Evolutionary conservation across 495 filamentous ascomycete species (phyloP).

Genomic region (Daldinia loculata): DNA sequence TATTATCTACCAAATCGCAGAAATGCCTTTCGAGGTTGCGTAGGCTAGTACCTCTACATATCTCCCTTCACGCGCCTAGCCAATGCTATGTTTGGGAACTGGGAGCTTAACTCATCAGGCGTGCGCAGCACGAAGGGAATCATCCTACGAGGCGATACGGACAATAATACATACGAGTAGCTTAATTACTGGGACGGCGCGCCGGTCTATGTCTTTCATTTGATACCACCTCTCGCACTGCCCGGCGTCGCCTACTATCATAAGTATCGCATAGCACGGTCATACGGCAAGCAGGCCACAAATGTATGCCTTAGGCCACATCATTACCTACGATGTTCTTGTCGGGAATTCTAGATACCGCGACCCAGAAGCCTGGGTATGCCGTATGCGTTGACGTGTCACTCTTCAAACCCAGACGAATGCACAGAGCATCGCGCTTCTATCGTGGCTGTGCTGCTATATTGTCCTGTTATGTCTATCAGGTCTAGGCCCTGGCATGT

Average conservation of each 20-base stretch:
- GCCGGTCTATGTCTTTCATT: constrained; percentile 18
- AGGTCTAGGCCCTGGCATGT: constrained; percentile 34
- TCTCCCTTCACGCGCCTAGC: constrained; percentile 28
- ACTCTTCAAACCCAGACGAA: constrained; percentile 34
- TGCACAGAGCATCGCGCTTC: constrained; percentile 31
- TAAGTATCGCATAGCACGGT: constrained; percentile 29
- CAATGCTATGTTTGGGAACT: constrained; percentile 20
- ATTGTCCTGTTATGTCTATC: constrained; percentile 17
- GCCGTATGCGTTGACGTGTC: constrained; percentile 42
- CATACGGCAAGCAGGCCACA: constrained; percentile 28
- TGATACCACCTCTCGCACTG: constrained; percentile 29
- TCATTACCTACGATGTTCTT: constrained; percentile 21
- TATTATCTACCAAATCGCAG: constrained; percentile 37
- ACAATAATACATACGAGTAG: constrained; percentile 34
- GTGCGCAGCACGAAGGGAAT: constrained; percentile 27
- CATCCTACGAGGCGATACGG: constrained; percentile 28
- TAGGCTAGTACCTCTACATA: constrained; percentile 14
- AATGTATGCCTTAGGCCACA: constrained; percentile 16
- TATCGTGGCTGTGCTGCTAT: constrained; percentile 39
- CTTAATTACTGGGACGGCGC: constrained; percentile 18
- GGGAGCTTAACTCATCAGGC: constrained; percentile 17
- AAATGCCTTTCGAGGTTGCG: constrained; percentile 27
- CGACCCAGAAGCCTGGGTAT: constrained; percentile 44
- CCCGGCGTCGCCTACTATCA: constrained; percentile 28
- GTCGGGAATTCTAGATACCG: constrained; percentile 28